A percentile compares a stretch with the other conserved stretches of the same genome.
Evolutionary conservation across 2,329 filamentous ascomycete genomes (phyloP).

Genomic region (Botryosphaeria dothidea): DNA sequence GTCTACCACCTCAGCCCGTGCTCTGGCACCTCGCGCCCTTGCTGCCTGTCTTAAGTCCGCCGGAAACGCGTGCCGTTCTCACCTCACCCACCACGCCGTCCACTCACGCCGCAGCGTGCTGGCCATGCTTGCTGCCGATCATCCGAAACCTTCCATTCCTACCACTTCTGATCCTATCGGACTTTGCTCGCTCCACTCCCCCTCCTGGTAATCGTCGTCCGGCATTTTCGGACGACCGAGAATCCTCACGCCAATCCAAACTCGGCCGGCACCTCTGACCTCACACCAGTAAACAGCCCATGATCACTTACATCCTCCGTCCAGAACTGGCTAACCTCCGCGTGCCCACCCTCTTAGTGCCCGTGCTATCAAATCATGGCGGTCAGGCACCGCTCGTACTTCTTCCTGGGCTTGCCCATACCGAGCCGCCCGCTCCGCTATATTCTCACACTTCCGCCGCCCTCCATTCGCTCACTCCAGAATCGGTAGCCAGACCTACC

Average conservation of each 20-base stretch:
- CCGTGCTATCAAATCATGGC: slow-evolving; percentile 15
- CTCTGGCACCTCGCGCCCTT: neutral
- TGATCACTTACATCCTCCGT: neutral
- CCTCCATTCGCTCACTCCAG: slow-evolving; percentile 6
- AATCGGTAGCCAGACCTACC: slow-evolving; percentile 12
- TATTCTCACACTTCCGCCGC: slow-evolving; percentile 3
- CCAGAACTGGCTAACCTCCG: slow-evolving; percentile 14
- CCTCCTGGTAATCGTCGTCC: slow-evolving; percentile 1
- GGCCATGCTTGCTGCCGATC: slow-evolving; percentile 16
- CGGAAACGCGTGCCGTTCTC: neutral
- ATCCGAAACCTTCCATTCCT: slow-evolving; percentile 8
- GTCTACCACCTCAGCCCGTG: neutral
- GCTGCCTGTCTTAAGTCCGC: slow-evolving; percentile 2
- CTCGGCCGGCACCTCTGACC: neutral
- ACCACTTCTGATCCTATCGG: neutral
- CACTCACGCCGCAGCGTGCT: slow-evolving; percentile 6
- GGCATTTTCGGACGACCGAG: slow-evolving; percentile 8
- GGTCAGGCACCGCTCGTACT: slow-evolving; percentile 21
- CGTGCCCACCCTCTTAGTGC: slow-evolving; percentile 10
- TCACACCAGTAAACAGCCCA: slow-evolving; percentile 14
- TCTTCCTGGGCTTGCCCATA: neutral
- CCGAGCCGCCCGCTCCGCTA: neutral
- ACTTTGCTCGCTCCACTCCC: neutral
- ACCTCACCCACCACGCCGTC: neutral
- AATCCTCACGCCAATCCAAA: slow-evolving; percentile 7